phyloP scores from a whole-genome alignment of 73 alveolate genomes.

The Symbiodinium natans region DNA sequence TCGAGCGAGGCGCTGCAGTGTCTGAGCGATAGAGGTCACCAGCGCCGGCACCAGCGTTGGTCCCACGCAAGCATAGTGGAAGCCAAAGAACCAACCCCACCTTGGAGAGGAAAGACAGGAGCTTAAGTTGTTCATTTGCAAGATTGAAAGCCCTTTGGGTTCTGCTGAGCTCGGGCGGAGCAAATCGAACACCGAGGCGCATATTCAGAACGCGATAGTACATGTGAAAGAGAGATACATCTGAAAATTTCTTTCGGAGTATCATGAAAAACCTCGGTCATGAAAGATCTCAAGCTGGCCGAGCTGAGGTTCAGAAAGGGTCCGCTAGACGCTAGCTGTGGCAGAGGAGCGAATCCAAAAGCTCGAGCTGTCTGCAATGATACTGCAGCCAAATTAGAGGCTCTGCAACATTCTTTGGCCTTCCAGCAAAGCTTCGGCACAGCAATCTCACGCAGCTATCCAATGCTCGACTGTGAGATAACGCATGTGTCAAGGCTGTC shows the following conservation, averaged over 20 bases:
- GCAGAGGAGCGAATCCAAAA: constrained; percentile 53
- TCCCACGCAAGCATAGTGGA: constrained; percentile 85
- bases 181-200: not conserved
- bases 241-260: constrained; percentile 64
- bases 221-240: constrained; percentile 87
- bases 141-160: too few species aligned
- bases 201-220: constrained; percentile 71
- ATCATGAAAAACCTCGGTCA: constrained; percentile 51
- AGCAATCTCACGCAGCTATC: not conserved
- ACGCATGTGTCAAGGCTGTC: not conserved
- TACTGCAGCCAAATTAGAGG: constrained; percentile 76
- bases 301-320: too few species aligned
- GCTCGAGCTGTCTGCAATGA: constrained; percentile 87
- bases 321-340: too few species aligned
- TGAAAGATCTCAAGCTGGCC: not conserved
- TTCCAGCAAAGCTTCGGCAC: not conserved
- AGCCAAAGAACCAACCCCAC: constrained; percentile 93
- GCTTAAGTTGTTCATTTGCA: too few species aligned
- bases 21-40: constrained; percentile 78
- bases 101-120: not conserved
- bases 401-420: constrained; percentile 91
- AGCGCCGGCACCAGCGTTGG: constrained; percentile 84
- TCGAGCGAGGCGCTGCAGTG: constrained; percentile 29
- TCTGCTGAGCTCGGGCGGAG: too few species aligned
- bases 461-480: not conserved